Percentiles rank a stretch among this genome's conserved stretches.
These are phyloP conservation scores for Gaultheria prostrata DNA, from an alignment of 148 eudicot genomes.

Conservation along the genomic window DNA sequence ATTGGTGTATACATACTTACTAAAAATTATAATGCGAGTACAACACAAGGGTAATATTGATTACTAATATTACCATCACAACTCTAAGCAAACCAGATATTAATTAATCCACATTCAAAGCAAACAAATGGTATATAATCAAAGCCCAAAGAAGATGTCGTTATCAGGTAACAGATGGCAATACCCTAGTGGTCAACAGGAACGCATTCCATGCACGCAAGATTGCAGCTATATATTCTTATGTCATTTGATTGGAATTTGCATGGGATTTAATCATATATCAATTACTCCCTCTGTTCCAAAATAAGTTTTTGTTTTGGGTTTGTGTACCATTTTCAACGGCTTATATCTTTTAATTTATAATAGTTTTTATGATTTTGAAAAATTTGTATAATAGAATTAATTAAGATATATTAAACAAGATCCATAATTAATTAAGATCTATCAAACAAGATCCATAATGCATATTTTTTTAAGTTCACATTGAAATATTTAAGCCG, in stretches of 20 bases:
- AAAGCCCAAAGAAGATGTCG: background rate
- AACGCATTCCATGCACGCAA: constrained; percentile 17
- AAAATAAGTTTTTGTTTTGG: too few species aligned
- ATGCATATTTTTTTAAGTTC: too few species aligned
- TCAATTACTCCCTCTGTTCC: too few species aligned
- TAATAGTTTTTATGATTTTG: too few species aligned
- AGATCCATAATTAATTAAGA: too few species aligned
- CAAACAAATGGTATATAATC: background rate
- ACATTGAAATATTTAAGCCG: too few species aligned
- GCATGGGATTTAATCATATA: background rate
- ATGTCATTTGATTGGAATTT: constrained; percentile 21
- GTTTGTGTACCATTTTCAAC: too few species aligned
- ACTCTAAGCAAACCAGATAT: background rate
- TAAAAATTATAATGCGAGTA: background rate
- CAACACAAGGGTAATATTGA: background rate
- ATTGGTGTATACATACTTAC: too few species aligned
- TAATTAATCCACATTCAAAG: background rate
- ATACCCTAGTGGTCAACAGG: constrained; percentile 21
- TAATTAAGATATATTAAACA: too few species aligned
- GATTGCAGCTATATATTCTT: background rate
- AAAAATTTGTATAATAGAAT: too few species aligned
- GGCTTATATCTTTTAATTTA: too few species aligned
- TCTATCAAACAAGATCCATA: too few species aligned
- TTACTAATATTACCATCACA: background rate
- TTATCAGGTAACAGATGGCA: constrained; percentile 32